Conservation (phyloP, 2,329 filamentous ascomycete genomes). For the Diplocarpon rosae region DNA sequence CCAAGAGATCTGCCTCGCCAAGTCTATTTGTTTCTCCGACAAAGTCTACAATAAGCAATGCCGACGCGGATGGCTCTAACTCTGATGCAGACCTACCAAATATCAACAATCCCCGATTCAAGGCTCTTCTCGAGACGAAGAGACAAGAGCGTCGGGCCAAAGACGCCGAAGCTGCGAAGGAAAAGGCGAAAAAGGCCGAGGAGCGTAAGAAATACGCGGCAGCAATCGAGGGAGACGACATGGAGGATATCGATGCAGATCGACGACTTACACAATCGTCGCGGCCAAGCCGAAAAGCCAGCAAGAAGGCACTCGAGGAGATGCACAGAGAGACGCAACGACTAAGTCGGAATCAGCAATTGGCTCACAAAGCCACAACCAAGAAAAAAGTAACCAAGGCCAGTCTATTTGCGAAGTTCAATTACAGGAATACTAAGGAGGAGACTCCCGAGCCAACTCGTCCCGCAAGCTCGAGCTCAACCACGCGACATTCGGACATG, state of each 20-base stretch:
- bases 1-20: slow-evolving; percentile 20
- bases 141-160: slow-evolving; percentile 57
- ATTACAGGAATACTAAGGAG: slow-evolving; percentile 43
- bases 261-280: slow-evolving; percentile 56
- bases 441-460: slow-evolving; percentile 27
- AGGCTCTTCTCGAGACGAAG: slow-evolving; percentile 63
- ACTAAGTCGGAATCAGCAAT: slow-evolving; percentile 78
- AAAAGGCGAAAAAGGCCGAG: slow-evolving; percentile 26
- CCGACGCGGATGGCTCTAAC: slow-evolving; percentile 14
- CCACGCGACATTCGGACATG: slow-evolving; percentile 35
- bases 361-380: slow-evolving; percentile 80
- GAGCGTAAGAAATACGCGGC: slow-evolving; percentile 34
- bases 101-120: slow-evolving; percentile 48
- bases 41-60: slow-evolving; percentile 23
- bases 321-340: slow-evolving; percentile 94
- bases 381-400: slow-evolving; percentile 83
- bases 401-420: slow-evolving; percentile 75
- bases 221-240: slow-evolving; percentile 45
- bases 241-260: slow-evolving; percentile 49
- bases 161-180: slow-evolving; percentile 47
- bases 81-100: slow-evolving; percentile 34
- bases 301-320: slow-evolving; percentile 89
- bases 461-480: slow-evolving; percentile 43
- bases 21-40: slow-evolving; percentile 33
- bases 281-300: slow-evolving; percentile 70